Base-by-base conservation (phyloP, 441 rosid genomes). In the Adansonia gregorii region DNA sequence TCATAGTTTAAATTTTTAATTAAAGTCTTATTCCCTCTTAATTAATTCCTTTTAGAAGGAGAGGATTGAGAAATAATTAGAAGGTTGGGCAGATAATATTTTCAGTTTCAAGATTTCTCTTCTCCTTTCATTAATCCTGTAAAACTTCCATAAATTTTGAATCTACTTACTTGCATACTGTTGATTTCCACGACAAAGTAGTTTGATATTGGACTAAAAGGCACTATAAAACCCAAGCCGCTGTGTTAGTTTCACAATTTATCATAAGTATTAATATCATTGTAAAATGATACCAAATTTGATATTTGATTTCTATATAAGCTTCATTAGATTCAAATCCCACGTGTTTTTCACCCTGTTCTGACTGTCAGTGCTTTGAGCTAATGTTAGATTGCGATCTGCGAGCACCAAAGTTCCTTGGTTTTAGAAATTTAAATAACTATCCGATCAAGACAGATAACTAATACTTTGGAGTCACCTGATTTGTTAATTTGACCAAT, bases 281-380 rank as follows among this genome's bases (percentile, higher is more conserved):
- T 63, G 15, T 17, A 69, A 69, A 69, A 15, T 51, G 60, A 15
- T 3, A 15, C 74, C 60, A 12, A 70, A 51, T 35, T 35, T 35
- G 27, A 24, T 24, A 22, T 49, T 68, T 69, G 74, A 51, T 27
- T 70, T 70, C 60, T 8, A 24, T 27, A 27, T 51, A 15, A 8
- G 45, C 60, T 70, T 70, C 15, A 3, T 27, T 24, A 51, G 43
- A 52, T 70, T 70, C 74, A 70, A 69, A 48, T 20, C 73, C 56
- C 56, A 46, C 56, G 55, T 68, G 56, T 49, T 68, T 20, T 67
- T 46, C 6, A 41, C 24, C 41, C 51, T 41, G 1, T 19, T 45
- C 54, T 19, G 71, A 43, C 54, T 19, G 45, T 45, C 31, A 4
- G 31, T 67, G 24, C 70, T 41, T n/a, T 66, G 68, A 3, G 51